A percentile compares a stretch with the other conserved stretches of the same genome.
These are phyloP conservation scores for Colletotrichum truncatum DNA, from an alignment of 2,329 filamentous ascomycete genomes.

Conservation along the genomic window DNA sequence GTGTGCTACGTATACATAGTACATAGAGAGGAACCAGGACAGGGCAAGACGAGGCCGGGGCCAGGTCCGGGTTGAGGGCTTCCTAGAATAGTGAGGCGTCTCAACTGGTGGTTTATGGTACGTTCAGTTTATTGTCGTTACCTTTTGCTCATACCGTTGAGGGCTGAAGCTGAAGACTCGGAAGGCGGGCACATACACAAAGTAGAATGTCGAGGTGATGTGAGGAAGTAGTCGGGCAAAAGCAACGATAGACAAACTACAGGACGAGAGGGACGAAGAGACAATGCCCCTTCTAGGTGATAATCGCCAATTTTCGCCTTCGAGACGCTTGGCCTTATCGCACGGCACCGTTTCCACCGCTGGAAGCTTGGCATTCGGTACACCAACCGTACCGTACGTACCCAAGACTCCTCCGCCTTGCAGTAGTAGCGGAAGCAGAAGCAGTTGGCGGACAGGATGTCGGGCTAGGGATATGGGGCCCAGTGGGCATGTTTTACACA, in stretches of 20 bases:
- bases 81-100: neutral
- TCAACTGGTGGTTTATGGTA: neutral
- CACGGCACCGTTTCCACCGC: constrained; percentile 18
- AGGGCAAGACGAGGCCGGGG: neutral
- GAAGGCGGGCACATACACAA: no score
- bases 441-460: no score
- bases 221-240: neutral
- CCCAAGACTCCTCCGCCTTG: neutral
- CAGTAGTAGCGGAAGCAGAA: neutral
- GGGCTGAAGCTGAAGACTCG: neutral
- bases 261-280: neutral
- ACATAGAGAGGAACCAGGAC: neutral
- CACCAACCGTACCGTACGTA: neutral
- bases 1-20: neutral
- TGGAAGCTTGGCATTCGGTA: constrained; percentile 14
- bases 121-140: neutral
- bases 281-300: neutral
- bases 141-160: neutral
- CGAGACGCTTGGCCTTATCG: constrained; percentile 13
- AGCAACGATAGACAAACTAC: neutral
- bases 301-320: neutral
- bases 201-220: no score
- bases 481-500: neutral
- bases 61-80: neutral
- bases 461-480: neutral